phyloP scores from a whole-genome alignment of 306 rosid genomes.

The Prunus fruticosa region DNA sequence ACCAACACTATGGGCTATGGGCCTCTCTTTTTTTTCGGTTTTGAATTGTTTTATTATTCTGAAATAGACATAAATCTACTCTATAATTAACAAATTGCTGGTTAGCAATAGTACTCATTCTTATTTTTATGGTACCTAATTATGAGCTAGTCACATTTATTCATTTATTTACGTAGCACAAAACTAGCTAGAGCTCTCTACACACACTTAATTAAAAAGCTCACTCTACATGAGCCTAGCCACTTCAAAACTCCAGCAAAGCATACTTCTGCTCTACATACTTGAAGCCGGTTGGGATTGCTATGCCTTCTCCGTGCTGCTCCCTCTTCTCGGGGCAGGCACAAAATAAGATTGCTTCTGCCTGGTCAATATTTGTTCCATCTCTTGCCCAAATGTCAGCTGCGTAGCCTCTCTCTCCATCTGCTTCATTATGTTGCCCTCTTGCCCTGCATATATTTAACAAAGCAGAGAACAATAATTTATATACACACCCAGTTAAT shows the following conservation, averaged over 20 bases:
- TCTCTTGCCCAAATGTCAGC: slow-evolving; percentile 27
- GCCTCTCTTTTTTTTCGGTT: too few relatives aligned
- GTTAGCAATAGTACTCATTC: not conserved
- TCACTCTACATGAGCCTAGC: slow-evolving; percentile 1
- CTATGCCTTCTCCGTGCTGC: not conserved
- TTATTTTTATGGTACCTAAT: not conserved
- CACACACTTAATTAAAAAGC: not conserved
- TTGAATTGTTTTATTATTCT: too few relatives aligned
- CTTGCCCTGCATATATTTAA: slow-evolving; percentile 8
- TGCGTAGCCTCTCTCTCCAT: slow-evolving; percentile 27
- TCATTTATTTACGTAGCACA: not conserved
- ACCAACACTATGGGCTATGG: too few relatives aligned
- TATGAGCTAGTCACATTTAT: not conserved
- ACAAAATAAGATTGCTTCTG: slow-evolving; percentile 25
- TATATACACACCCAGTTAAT: not conserved
- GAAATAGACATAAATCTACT: too few relatives aligned
- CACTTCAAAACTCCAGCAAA: not conserved
- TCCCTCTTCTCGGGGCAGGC: not conserved
- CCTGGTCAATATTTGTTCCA: slow-evolving; percentile 20
- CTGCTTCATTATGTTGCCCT: slow-evolving; percentile 18
- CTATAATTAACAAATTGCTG: too few relatives aligned
- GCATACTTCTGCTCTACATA: not conserved
- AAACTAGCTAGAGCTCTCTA: too few relatives aligned
- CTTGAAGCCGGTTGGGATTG: not conserved
- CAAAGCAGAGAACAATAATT: not conserved